Evolutionary conservation across 345 rosid species (phyloP), one percentile per base, ranked within the genome.

Genomic region (Iberis pinnata): DNA sequence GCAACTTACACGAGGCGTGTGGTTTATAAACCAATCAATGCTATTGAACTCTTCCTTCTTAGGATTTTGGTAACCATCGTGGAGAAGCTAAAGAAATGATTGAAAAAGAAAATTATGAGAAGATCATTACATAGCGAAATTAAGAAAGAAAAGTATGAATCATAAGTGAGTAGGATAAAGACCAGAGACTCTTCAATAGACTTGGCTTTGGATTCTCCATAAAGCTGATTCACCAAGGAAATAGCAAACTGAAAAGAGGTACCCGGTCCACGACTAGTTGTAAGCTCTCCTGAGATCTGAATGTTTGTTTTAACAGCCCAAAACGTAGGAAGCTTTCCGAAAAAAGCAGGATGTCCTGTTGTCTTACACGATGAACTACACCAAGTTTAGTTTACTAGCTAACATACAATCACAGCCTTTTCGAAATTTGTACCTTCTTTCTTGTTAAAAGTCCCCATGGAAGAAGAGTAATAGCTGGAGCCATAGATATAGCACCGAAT

Each of bases 201-300:
- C 63, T 63, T 73, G 43, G 96, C 92, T 44, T 61, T 69, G 27
- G 81, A 36, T 60, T 81, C 96, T 61, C 98, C 96, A 43, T 78
- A 78, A 35, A 90, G 80, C 80, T 90, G 92, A 9, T 84, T 86
- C 5, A 69, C 95, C 18, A 87, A 76, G 67, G 84, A 77, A 40
- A 90, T 60, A 51, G 95, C 92, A 74, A 90, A 90, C 74, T 69
- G 68, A 40, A 84, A 83, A 58, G 86, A 78, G 67, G 98, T 90
- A 41, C 96, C 98, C 1, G 98, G 95, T 42, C 96, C 96, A 43
- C 82, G 92, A 65, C 98, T 87, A 37, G 98, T 90, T 42, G 96
- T 90, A 58, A 84, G 83, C 72, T 82, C 95, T 47, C 86, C 83
- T 7, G 96, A 87, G 64, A 87, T 81, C 75, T 79, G 89, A 61